A percentile compares a stretch with the other conserved stretches of the same genome.
These are phyloP conservation scores for Fusarium devonianum DNA, from an alignment of 2,329 filamentous ascomycete genomes.

Conservation along the genomic window DNA sequence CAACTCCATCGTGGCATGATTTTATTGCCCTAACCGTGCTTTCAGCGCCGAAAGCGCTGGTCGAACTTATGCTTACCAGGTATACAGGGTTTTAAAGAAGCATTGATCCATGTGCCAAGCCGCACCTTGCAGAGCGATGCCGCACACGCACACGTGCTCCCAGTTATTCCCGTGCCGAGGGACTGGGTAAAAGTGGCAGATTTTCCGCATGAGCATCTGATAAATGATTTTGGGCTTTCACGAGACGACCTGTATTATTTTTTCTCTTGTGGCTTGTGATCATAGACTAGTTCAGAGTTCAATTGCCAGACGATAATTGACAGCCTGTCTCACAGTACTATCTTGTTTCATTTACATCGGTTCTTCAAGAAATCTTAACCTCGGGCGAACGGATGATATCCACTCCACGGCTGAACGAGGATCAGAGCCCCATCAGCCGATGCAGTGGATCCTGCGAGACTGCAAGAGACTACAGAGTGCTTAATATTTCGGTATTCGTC, in stretches of 20 bases:
- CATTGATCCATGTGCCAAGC: slow-evolving; percentile 1
- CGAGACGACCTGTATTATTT: not conserved
- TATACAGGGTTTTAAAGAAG: not conserved
- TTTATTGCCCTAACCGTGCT: slow-evolving; percentile 1
- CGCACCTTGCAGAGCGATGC: slow-evolving; percentile 5
- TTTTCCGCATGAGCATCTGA: slow-evolving; percentile 18
- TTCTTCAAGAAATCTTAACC: not conserved
- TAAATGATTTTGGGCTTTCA: slow-evolving; percentile 1
- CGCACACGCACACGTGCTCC: slow-evolving; percentile 8
- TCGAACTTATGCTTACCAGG: not conserved
- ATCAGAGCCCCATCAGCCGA: slow-evolving; percentile 16
- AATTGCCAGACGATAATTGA: no score
- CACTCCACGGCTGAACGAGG: slow-evolving; percentile 18
- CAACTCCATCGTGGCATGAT: slow-evolving; percentile 4
- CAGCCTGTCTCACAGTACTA: no score
- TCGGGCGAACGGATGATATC: slow-evolving; percentile 34
- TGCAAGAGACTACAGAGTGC: slow-evolving; percentile 2
- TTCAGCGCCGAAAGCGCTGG: slow-evolving; percentile 1
- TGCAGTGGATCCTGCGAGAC: slow-evolving; percentile 14
- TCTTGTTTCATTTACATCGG: no score
- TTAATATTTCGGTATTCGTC: not conserved
- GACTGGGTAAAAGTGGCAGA: slow-evolving; percentile 3
- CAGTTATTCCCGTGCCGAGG: slow-evolving; percentile 26
- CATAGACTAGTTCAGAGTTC: no score
- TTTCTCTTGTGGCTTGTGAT: not conserved